These are phyloP conservation scores for Sutorius australiensis DNA, from an alignment of 768 basidiomycete genomes.

Conservation along the genomic window DNA sequence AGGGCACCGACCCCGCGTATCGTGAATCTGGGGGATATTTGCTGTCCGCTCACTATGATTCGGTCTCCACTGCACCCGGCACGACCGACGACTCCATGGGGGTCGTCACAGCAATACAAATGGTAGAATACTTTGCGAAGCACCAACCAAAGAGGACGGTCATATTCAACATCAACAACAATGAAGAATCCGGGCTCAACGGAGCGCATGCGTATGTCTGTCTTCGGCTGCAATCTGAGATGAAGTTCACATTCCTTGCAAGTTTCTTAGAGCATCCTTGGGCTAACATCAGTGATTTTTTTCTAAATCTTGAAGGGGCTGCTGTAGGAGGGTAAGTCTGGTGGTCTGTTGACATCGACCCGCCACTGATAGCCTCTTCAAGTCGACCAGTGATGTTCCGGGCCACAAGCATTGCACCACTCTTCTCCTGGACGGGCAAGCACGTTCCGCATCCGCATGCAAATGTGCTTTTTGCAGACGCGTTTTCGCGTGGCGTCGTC, in stretches of 20 bases:
- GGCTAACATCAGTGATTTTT: constrained; percentile 59
- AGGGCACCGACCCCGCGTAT: constrained; percentile 42
- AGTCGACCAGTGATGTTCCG: constrained; percentile 79
- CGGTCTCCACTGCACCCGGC: constrained; percentile 70
- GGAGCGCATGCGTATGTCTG: constrained; percentile 60
- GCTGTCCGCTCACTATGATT: constrained; percentile 82
- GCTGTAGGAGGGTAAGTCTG: constrained; percentile 64
- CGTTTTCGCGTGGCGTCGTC: constrained; percentile 60
- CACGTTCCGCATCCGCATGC: constrained; percentile 66
- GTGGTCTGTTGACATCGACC: neutral
- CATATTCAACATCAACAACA: constrained; percentile 84
- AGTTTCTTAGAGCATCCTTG: constrained; percentile 76
- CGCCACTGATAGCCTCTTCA: constrained; percentile 1
- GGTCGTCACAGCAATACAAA: constrained; percentile 58
- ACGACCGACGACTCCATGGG: constrained; percentile 81
- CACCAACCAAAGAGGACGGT: constrained; percentile 56
- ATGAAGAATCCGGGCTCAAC: constrained; percentile 73
- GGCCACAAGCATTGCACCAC: constrained; percentile 54
- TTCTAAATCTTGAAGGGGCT: constrained; percentile 83
- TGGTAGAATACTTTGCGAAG: constrained; percentile 52
- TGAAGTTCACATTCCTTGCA: neutral
- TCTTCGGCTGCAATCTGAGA: constrained; percentile 4
- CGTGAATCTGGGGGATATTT: constrained; percentile 46
- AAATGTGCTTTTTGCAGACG: constrained; percentile 65
- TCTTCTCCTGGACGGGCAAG: constrained; percentile 46